Conservation (phyloP, 768 basidiomycete genomes). For the Fomitopsis serialis region DNA sequence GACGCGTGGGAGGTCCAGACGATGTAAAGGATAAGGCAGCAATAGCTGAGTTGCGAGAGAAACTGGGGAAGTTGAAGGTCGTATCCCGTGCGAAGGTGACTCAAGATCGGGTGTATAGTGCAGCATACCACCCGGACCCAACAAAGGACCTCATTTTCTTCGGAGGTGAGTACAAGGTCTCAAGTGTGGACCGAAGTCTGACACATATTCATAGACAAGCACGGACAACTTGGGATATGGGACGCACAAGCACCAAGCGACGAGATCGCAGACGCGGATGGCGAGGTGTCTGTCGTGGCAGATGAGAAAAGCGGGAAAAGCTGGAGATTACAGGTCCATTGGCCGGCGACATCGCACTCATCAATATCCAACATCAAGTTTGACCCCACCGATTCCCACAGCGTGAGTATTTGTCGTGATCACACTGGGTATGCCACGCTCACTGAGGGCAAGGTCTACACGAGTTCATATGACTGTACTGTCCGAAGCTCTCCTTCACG, state of each 20-base stretch:
- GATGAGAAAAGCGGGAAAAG: constrained; percentile 65
- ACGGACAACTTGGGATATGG: constrained; percentile 82
- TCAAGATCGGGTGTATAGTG: constrained; percentile 66
- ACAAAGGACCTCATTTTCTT: constrained; percentile 84
- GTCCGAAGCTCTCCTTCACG: constrained; percentile 69
- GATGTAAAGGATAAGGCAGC: constrained; percentile 42
- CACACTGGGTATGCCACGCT: not conserved
- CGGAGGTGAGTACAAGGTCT: constrained; percentile 46
- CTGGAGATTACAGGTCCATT: constrained; percentile 77
- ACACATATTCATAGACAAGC: constrained; percentile 53
- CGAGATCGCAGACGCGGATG: constrained; percentile 64
- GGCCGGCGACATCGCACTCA: constrained; percentile 77
- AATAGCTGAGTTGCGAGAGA: constrained; percentile 49
- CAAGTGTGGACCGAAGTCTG: not conserved
- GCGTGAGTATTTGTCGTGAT: constrained; percentile 35
- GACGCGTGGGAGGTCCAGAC: constrained; percentile 40
- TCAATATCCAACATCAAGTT: constrained; percentile 77
- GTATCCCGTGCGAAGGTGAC: constrained; percentile 79
- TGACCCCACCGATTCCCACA: constrained; percentile 71
- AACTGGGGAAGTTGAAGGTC: constrained; percentile 52
- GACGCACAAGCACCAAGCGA: constrained; percentile 70
- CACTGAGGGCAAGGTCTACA: constrained; percentile 53
- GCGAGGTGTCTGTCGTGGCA: constrained; percentile 24
- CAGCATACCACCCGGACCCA: constrained; percentile 75
- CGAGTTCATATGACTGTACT: constrained; percentile 78